These are phyloP conservation scores for Isoetes taiwanensis DNA, from an alignment of 75 land plant species.

Conservation along the genomic window DNA sequence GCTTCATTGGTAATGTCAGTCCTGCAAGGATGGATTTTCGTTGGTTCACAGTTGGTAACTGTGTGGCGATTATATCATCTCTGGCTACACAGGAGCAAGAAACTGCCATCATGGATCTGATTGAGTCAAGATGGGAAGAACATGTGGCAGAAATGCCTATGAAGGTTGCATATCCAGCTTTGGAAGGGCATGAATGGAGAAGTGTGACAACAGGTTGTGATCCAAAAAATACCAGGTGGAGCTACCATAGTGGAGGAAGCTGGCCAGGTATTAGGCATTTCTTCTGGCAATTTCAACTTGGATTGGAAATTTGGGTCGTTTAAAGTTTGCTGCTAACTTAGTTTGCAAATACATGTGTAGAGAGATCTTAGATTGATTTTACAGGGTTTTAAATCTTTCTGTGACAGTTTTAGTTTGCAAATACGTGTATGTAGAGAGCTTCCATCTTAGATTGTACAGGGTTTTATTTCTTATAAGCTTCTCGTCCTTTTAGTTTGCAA, in stretches of 20 bases:
- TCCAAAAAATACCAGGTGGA: constrained; percentile 57
- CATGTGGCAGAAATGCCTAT: constrained; percentile 57
- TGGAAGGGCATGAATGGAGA: constrained; percentile 50
- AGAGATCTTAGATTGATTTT: too few species aligned
- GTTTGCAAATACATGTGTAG: too few species aligned
- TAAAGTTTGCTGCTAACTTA: too few species aligned
- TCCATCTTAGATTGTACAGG: too few species aligned
- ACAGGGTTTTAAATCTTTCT: too few species aligned
- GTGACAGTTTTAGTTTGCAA: too few species aligned
- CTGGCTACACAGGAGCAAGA: constrained; percentile 52
- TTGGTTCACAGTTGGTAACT: constrained; percentile 73
- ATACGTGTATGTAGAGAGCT: too few species aligned
- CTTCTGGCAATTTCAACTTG: too few species aligned
- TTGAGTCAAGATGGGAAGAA: constrained; percentile 49
- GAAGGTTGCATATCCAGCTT: constrained; percentile 46
- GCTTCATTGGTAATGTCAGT: constrained; percentile 75
- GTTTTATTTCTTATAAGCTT: too few species aligned
- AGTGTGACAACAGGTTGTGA: constrained; percentile 57
- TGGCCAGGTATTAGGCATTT: constrained; percentile 40
- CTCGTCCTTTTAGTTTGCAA: too few species aligned
- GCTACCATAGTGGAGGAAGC: constrained; percentile 61
- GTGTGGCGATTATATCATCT: constrained; percentile 52
- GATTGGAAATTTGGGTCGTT: too few species aligned
- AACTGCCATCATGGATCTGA: constrained; percentile 46
- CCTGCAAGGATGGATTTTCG: constrained; percentile 82